Evolutionary conservation across 768 basidiomycete genomes (phyloP).

Genomic region (Pleurotus pulmonarius): DNA sequence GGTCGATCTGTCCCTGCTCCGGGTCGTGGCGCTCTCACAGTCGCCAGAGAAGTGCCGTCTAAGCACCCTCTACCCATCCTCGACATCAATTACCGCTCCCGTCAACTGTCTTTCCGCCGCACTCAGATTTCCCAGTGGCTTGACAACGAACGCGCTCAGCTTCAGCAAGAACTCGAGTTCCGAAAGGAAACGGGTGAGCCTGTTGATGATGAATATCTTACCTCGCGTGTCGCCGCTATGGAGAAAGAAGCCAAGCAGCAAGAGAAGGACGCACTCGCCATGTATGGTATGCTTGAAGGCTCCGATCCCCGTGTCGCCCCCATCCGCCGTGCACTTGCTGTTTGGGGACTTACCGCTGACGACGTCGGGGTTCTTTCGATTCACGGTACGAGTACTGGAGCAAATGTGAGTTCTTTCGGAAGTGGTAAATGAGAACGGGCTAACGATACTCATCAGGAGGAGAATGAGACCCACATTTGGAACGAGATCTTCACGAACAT

Average conservation of each 20-base stretch:
- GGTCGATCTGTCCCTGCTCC: conserved; percentile 98
- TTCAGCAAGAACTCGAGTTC: conserved; percentile 73
- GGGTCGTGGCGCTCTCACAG: conserved; percentile 85
- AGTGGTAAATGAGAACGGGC: neutral
- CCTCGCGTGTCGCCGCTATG: conserved; percentile 75
- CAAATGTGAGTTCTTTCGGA: conserved; percentile 49
- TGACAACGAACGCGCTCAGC: conserved; percentile 78
- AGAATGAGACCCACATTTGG: conserved; percentile 97
- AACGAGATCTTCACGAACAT: conserved; percentile 90
- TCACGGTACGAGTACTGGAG: conserved; percentile 84
- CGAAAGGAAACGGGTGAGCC: conserved; percentile 49
- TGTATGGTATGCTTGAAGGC: conserved; percentile 95
- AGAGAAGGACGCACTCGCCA: conserved; percentile 89
- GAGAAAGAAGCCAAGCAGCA: conserved; percentile 89
- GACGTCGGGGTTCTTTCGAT: conserved; percentile 90
- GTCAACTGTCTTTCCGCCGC: conserved; percentile 94
- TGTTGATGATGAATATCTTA: conserved; percentile 65
- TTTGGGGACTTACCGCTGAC: conserved; percentile 94
- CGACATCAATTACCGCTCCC: conserved; percentile 82
- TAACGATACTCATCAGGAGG: conserved; percentile 52
- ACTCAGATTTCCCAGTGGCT: conserved; percentile 95
- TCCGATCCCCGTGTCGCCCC: conserved; percentile 83
- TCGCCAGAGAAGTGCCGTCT: conserved; percentile 81
- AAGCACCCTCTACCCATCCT: conserved; percentile 79
- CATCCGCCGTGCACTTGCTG: conserved; percentile 90